Conservation (phyloP, 768 basidiomycete genomes). For the Panus rudis region DNA sequence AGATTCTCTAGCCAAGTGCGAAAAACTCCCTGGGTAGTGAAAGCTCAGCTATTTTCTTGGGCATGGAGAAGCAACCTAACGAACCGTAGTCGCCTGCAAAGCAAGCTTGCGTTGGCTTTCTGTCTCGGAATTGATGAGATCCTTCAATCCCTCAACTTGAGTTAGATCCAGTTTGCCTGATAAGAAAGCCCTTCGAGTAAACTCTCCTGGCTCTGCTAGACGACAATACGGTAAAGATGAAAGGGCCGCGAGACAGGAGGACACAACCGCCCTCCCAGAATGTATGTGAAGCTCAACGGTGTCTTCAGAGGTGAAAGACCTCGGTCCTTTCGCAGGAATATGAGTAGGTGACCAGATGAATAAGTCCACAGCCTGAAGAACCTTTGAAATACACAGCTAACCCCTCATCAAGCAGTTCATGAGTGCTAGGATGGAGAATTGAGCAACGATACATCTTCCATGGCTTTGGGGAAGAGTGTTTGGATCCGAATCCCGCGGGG, state of each 20-base stretch:
- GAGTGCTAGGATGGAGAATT: slow-evolving; percentile 54
- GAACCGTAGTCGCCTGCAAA: slow-evolving; percentile 57
- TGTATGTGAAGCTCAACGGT: slow-evolving; percentile 83
- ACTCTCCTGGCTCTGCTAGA: slow-evolving; percentile 83
- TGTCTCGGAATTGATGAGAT: slow-evolving; percentile 85
- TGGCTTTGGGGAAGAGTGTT: slow-evolving; percentile 35
- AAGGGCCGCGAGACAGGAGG: slow-evolving; percentile 61
- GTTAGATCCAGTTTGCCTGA: slow-evolving; percentile 81
- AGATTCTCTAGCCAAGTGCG: slow-evolving; percentile 56
- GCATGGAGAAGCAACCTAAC: slow-evolving; percentile 31
- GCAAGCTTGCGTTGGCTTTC: slow-evolving; percentile 75
- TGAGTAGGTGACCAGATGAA: slow-evolving; percentile 1
- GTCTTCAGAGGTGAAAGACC: slow-evolving; percentile 79
- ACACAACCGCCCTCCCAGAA: slow-evolving; percentile 75
- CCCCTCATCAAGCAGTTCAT: slow-evolving; percentile 69
- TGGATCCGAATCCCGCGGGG: slow-evolving; percentile 5
- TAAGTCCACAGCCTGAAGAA: slow-evolving; percentile 21
- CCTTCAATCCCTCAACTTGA: slow-evolving; percentile 82
- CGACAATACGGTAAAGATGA: slow-evolving; percentile 56
- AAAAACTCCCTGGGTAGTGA: slow-evolving; percentile 49
- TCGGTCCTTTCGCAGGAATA: slow-evolving; percentile 42
- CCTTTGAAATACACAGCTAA: slow-evolving; percentile 80
- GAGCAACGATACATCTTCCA: slow-evolving; percentile 68
- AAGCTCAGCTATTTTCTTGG: slow-evolving; percentile 1
- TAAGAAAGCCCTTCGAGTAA: slow-evolving; percentile 77